Evolutionary conservation across 768 basidiomycete genomes (phyloP).

Genomic region (Mycena galericulata): DNA sequence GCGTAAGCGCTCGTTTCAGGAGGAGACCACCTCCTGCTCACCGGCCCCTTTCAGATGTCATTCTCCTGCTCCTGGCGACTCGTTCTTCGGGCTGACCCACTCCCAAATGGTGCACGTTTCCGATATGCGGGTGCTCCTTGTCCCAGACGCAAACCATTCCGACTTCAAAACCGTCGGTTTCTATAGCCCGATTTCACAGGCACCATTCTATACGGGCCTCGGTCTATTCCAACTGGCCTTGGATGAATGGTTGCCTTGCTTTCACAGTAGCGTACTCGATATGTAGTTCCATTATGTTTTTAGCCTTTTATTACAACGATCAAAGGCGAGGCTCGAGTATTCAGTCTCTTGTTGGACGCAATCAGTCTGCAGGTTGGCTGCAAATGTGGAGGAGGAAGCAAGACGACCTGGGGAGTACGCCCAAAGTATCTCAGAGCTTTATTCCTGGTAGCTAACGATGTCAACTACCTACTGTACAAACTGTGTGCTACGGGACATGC

Average conservation of each 20-base stretch:
- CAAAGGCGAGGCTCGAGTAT: no score
- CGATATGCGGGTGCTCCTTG: constrained; percentile 60
- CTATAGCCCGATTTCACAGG: constrained; percentile 60
- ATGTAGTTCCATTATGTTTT: background rate
- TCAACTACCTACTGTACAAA: no score
- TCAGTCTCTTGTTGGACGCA: background rate
- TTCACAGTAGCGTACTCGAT: constrained; percentile 31
- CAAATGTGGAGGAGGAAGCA: no score
- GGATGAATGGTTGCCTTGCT: constrained; percentile 63
- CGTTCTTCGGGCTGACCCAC: constrained; percentile 62
- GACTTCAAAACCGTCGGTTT: constrained; percentile 63
- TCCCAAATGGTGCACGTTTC: constrained; percentile 62
- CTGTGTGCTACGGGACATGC: background rate
- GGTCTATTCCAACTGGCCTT: constrained; percentile 59
- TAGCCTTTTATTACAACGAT: no score
- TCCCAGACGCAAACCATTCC: constrained; percentile 60
- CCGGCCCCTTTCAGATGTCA: constrained; percentile 59
- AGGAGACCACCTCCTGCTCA: no score
- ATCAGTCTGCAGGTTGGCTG: background rate
- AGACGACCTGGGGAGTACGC: no score
- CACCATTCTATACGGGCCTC: constrained; percentile 60
- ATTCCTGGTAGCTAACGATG: no score
- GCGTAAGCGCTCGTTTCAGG: no score
- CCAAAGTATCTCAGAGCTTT: no score
- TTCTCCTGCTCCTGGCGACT: constrained; percentile 43